These are phyloP conservation scores for Mortierella sp. DNA, from an alignment of 371 early-diverging fungal genomes.

Conservation along the genomic window DNA sequence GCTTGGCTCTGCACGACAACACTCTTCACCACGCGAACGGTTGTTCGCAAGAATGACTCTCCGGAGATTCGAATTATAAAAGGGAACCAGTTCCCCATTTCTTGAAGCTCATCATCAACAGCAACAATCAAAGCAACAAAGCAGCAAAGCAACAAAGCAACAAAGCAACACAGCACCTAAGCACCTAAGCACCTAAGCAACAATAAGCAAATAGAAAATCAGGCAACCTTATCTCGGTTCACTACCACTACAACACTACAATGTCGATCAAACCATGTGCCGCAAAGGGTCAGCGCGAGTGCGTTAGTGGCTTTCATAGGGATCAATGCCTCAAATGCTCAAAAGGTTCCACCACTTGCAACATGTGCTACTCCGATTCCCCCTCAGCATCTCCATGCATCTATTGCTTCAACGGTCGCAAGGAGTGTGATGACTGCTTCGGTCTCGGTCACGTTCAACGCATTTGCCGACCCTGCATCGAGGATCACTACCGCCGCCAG, in stretches of 20 bases:
- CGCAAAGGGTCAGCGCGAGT: slow-evolving; percentile 38
- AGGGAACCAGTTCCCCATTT: background rate
- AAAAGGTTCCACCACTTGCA: slow-evolving; percentile 32
- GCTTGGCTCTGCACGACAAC: background rate
- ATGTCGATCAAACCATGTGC: slow-evolving; percentile 34
- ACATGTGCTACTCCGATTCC: slow-evolving; percentile 24
- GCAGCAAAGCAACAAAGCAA: background rate
- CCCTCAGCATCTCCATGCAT: slow-evolving; percentile 18
- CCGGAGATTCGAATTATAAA: background rate
- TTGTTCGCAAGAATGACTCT: too few relatives aligned
- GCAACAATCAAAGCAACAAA: background rate
- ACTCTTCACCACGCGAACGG: too few relatives aligned
- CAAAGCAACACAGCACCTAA: background rate
- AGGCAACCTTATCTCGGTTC: too few relatives aligned
- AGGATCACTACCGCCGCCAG: slow-evolving; percentile 39
- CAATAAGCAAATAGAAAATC: too few relatives aligned
- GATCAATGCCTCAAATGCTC: slow-evolving; percentile 42
- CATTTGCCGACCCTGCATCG: slow-evolving; percentile 47
- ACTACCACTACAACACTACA: background rate
- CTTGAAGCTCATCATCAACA: background rate
- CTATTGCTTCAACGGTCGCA: slow-evolving; percentile 36
- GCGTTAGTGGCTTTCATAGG: slow-evolving; percentile 38
- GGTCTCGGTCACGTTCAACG: slow-evolving; percentile 42
- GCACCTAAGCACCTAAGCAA: too few relatives aligned
- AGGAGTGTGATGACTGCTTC: slow-evolving; percentile 41